A percentile compares a stretch with the other conserved stretches of the same genome.
These are phyloP conservation scores for Boletus nobilissimus DNA, from an alignment of 1,284 basidiomycete genomes.

Conservation along the genomic window DNA sequence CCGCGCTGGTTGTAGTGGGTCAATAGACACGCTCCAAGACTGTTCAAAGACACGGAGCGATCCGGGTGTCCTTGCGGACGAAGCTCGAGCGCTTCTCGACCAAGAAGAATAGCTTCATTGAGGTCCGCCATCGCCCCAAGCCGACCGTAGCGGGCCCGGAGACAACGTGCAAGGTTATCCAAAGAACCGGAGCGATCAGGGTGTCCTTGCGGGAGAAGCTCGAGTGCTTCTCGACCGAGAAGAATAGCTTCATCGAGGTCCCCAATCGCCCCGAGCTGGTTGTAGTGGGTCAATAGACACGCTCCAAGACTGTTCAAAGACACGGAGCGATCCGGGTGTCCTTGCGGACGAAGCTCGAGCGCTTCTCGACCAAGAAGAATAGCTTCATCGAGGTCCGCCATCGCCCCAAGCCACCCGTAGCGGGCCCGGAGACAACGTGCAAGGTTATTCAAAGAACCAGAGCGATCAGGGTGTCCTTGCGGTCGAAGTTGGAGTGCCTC, in stretches of 20 bases:
- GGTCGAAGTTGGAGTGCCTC: background rate
- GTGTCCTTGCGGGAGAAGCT: no score
- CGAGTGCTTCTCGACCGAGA: no score
- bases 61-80: background rate
- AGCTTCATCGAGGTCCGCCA: background rate
- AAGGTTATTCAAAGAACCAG: background rate
- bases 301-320: background rate
- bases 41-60: background rate
- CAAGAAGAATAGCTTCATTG: background rate
- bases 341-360: background rate
- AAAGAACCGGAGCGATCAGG: no score
- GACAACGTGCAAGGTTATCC: background rate
- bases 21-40: background rate
- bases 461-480: background rate
- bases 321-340: background rate
- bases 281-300: background rate
- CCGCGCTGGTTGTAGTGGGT: background rate
- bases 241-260: no score
- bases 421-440: background rate
- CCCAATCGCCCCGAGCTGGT: background rate
- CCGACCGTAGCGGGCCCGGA: background rate
- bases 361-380: background rate
- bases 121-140: background rate
- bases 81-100: background rate
- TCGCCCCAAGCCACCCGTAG: background rate